Conservation (phyloP, 202 grass and related monocot species). For the Setaria viridis region DNA sequence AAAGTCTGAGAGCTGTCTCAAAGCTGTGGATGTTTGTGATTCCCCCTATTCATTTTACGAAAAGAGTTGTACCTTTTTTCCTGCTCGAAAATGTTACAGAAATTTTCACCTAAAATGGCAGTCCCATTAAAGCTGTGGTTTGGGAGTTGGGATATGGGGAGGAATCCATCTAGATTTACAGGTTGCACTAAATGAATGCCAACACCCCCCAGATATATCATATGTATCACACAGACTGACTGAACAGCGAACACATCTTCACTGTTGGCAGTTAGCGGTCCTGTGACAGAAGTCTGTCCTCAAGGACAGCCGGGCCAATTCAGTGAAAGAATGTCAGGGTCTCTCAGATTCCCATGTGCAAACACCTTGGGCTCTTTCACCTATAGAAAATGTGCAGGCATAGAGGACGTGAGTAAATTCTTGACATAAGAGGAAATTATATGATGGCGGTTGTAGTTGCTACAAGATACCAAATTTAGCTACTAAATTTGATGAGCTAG, state of each 20-base stretch:
- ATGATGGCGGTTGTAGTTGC: background rate
- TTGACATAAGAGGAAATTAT: background rate
- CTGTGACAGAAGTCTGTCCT: conserved; percentile 32
- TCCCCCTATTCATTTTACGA: background rate
- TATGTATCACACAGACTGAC: conserved; percentile 3
- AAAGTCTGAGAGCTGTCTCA: background rate
- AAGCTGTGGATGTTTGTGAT: background rate
- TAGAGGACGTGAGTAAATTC: background rate
- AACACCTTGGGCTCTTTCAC: conserved; percentile 90
- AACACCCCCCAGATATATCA: background rate
- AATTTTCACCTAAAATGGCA: conserved; percentile 19
- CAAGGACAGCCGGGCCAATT: conserved; percentile 77
- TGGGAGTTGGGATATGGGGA: conserved; percentile 10
- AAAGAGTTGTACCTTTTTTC: background rate
- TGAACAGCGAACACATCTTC: background rate
- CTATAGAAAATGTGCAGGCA: conserved; percentile 46
- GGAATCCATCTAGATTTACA: conserved; percentile 28
- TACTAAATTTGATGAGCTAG: conserved; percentile 1
- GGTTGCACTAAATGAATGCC: background rate
- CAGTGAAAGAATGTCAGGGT: conserved; percentile 57
- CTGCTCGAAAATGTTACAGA: background rate
- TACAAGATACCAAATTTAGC: conserved; percentile 5
- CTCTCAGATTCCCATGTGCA: conserved; percentile 71
- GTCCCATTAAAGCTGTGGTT: background rate
- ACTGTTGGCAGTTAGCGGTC: conserved; percentile 44